Percentiles rank a stretch among this genome's conserved stretches.
Conservation (phyloP, 495 filamentous ascomycete genomes). For the Lasiosphaeria hispida region DNA sequence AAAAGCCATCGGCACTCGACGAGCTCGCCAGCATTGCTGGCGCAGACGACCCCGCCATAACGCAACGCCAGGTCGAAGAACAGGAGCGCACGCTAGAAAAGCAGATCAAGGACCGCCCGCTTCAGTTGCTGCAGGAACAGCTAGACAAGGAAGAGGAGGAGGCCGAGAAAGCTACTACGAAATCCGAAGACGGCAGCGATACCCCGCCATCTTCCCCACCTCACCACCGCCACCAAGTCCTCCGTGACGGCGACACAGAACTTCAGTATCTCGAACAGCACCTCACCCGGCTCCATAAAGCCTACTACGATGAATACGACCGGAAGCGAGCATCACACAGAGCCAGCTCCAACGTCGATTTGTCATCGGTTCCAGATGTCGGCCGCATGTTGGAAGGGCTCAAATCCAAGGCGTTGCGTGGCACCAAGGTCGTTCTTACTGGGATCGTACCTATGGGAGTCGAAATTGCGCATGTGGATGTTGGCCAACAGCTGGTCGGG, state of each 20-base stretch:
- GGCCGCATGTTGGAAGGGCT: slow-evolving; percentile 75
- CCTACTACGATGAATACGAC: slow-evolving; percentile 81
- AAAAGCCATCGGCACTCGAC: slow-evolving; percentile 59
- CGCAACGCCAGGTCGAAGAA: slow-evolving; percentile 72
- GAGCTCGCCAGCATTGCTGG: slow-evolving; percentile 76
- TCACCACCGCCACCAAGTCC: slow-evolving; percentile 66
- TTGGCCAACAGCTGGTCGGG: slow-evolving; percentile 75
- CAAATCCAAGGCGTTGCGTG: slow-evolving; percentile 68
- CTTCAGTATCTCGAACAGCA: slow-evolving; percentile 69
- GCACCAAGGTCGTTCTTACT: slow-evolving; percentile 75
- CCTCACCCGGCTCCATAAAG: slow-evolving; percentile 68
- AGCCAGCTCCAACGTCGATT: slow-evolving; percentile 47
- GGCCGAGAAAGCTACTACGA: slow-evolving; percentile 48
- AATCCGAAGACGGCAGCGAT: slow-evolving; percentile 34
- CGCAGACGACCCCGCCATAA: slow-evolving; percentile 64
- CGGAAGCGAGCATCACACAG: slow-evolving; percentile 11
- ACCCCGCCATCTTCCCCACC: slow-evolving; percentile 36
- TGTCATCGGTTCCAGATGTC: slow-evolving; percentile 76
- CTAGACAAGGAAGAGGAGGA: slow-evolving; percentile 79
- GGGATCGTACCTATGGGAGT: slow-evolving; percentile 80
- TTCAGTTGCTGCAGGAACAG: slow-evolving; percentile 83
- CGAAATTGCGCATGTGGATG: slow-evolving; percentile 72
- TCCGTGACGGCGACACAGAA: slow-evolving; percentile 82
- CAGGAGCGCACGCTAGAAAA: slow-evolving; percentile 83
- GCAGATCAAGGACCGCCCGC: slow-evolving; percentile 81